phyloP scores from a whole-genome alignment of 176 grass and related monocot species.

The Thalia dealbata region DNA sequence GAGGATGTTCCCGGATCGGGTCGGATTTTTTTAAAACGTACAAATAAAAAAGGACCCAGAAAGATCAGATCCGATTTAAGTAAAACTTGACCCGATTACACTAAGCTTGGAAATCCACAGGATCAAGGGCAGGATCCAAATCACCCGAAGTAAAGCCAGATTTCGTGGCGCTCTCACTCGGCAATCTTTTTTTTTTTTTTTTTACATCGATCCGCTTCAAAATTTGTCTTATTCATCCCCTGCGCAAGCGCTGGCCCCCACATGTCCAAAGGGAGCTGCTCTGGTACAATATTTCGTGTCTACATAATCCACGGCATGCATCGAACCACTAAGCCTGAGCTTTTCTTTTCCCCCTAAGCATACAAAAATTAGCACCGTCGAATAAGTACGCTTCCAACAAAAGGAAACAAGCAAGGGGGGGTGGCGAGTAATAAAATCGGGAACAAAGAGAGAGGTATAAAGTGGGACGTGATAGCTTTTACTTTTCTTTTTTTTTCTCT shows the following conservation, averaged over 20 bases:
- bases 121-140: neutral
- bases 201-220: neutral
- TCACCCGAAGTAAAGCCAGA: neutral
- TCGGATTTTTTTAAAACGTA: too few species aligned
- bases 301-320: neutral
- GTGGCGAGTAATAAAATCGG: neutral
- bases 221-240: conserved; percentile 1
- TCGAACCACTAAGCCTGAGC: neutral
- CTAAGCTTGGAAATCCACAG: too few species aligned
- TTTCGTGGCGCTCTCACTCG: neutral
- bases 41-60: too few species aligned
- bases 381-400: neutral
- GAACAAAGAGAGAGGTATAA: neutral
- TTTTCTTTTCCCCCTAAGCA: neutral
- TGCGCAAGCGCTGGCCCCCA: neutral
- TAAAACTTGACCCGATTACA: too few species aligned
- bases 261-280: neutral
- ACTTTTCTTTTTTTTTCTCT: neutral
- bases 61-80: too few species aligned
- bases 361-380: neutral
- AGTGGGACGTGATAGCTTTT: neutral
- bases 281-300: neutral
- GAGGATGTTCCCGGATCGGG: too few species aligned
- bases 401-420: neutral
- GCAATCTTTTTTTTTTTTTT: too few species aligned